Conservation (phyloP, 352 stramenopile genomes). For the Globisporangium splendens region DNA sequence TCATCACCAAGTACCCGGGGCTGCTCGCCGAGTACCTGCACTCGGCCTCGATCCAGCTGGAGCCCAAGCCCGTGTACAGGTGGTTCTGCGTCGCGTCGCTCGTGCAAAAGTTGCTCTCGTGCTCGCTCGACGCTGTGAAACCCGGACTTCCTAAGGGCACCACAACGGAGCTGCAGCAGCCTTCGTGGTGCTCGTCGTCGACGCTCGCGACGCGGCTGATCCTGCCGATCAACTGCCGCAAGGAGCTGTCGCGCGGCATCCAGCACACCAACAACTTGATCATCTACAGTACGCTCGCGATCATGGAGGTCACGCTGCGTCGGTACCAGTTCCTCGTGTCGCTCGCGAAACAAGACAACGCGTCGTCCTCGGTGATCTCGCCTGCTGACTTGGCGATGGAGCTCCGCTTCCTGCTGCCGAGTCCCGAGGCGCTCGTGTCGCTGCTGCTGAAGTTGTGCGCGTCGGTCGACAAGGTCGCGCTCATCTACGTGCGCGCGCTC, state of each 20-base stretch:
- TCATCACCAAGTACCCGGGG: slow-evolving; percentile 61
- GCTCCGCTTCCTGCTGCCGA: slow-evolving; percentile 68
- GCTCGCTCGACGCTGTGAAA: slow-evolving; percentile 36
- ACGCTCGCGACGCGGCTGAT: slow-evolving; percentile 58
- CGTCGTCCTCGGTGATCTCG: slow-evolving; percentile 2
- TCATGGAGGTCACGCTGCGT: slow-evolving; percentile 58
- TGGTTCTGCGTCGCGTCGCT: slow-evolving; percentile 79
- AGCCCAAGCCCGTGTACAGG: slow-evolving; percentile 67
- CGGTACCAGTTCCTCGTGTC: slow-evolving; percentile 44
- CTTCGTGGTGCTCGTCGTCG: slow-evolving; percentile 46
- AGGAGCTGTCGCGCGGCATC: slow-evolving; percentile 77
- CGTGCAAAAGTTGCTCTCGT: slow-evolving; percentile 61
- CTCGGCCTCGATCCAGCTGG: slow-evolving; percentile 54
- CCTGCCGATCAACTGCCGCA: slow-evolving; percentile 62
- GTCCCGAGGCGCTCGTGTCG: slow-evolving; percentile 72
- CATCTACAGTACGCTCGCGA: slow-evolving; percentile 64
- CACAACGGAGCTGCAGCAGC: slow-evolving; percentile 1
- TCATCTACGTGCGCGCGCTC: slow-evolving; percentile 76
- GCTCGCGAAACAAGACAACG: slow-evolving; percentile 16
- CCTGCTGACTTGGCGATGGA: slow-evolving; percentile 50
- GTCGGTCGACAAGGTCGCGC: slow-evolving; percentile 25
- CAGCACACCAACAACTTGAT: slow-evolving; percentile 75
- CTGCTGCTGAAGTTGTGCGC: slow-evolving; percentile 74
- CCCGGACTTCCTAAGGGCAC: slow-evolving; percentile 16
- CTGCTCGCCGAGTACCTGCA: slow-evolving; percentile 59